Evolutionary conservation across 164 flowering plant genomes (phyloP).

Genomic region (Annona squamosa): DNA sequence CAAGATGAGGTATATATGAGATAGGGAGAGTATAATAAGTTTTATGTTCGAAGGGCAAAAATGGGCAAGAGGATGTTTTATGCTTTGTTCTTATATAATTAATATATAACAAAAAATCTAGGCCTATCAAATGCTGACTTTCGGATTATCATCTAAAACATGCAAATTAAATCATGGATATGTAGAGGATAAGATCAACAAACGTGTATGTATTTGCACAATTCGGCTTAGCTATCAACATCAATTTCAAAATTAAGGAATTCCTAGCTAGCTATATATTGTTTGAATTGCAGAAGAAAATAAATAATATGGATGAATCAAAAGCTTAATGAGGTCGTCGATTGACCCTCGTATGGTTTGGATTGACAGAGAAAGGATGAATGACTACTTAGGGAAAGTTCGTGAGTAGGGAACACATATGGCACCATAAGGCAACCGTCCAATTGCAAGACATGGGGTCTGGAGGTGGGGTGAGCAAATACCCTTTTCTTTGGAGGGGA

Average conservation of each 20-base stretch:
- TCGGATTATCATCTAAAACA: background rate
- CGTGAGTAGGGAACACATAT: background rate
- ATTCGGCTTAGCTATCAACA: no score
- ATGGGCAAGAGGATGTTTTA: background rate
- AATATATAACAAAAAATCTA: background rate
- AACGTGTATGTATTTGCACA: no score
- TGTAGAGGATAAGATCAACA: no score
- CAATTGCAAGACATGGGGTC: background rate
- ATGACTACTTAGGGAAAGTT: background rate
- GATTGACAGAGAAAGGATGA: background rate
- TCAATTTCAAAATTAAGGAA: no score
- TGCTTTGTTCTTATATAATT: background rate
- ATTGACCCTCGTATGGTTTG: background rate
- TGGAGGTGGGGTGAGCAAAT: no score
- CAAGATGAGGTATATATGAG: constrained; percentile 5
- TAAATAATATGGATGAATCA: no score
- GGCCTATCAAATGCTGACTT: background rate
- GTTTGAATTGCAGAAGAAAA: no score
- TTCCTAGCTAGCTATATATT: no score
- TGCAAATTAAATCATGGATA: background rate
- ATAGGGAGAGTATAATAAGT: background rate
- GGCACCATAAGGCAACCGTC: background rate
- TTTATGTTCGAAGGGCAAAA: background rate
- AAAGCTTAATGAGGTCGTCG: no score
- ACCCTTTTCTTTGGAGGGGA: background rate